A percentile compares a stretch with the other conserved stretches of the same genome.
phyloP scores from a whole-genome alignment of 2,329 filamentous ascomycete species.

The Sclerotinia subarctica region DNA sequence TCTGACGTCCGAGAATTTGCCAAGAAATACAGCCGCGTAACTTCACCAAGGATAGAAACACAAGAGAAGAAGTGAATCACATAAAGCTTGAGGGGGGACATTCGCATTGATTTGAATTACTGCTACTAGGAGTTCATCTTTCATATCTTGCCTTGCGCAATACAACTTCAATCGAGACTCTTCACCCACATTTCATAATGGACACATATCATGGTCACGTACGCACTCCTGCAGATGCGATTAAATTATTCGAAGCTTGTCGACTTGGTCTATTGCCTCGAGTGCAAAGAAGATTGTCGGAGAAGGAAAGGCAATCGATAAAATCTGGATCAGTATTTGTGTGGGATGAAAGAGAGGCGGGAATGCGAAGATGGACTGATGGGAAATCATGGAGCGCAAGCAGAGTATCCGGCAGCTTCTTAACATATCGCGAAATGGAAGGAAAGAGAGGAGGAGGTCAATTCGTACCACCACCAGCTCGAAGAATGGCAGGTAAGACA shows the following conservation, averaged over 20 bases:
- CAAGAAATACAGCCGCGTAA: conserved; percentile 14
- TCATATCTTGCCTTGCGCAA: conserved; percentile 1
- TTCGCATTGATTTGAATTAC: neutral
- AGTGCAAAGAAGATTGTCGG: conserved; percentile 91
- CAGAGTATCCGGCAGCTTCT: conserved; percentile 92
- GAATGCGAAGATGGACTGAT: conserved; percentile 98
- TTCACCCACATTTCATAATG: conserved; percentile 53
- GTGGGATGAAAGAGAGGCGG: conserved; percentile 98
- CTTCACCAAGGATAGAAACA: neutral
- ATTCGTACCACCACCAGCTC: conserved; percentile 58
- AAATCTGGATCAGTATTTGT: conserved; percentile 97
- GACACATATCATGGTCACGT: conserved; percentile 96
- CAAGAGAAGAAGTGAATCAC: neutral
- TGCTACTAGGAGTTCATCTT: neutral
- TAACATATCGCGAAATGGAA: conserved; percentile 98
- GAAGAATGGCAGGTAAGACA: conserved; percentile 65
- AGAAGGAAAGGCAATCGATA: conserved; percentile 96
- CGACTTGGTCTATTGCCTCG: conserved; percentile 82
- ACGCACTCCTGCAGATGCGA: conserved; percentile 92
- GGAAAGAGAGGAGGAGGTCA: conserved; percentile 83
- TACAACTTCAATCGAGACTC: conserved; percentile 16
- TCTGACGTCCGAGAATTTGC: conserved; percentile 16
- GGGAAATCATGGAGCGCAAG: conserved; percentile 99
- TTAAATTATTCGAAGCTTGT: conserved; percentile 98
- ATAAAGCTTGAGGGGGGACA: neutral